Percentiles rank a stretch among this genome's conserved stretches.
phyloP scores from a whole-genome alignment of 2,329 filamentous ascomycete genomes.

The Geosmithia putterillii region DNA sequence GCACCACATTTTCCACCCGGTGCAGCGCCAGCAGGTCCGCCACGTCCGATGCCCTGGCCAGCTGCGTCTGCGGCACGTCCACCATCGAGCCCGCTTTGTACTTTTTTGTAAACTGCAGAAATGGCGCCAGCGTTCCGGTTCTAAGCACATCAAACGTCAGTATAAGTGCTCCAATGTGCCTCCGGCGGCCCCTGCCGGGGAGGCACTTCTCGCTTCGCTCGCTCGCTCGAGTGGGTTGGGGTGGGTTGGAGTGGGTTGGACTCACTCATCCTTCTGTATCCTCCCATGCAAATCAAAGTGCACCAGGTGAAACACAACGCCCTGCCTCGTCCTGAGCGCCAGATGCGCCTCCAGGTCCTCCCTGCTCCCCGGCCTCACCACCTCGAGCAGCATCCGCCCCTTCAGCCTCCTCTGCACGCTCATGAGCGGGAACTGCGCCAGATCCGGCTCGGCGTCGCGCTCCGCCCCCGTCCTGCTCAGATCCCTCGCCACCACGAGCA shows the following conservation, averaged over 20 bases:
- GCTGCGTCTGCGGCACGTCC: constrained; percentile 10
- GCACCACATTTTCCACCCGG: constrained; percentile 13
- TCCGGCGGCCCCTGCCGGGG: too few species aligned
- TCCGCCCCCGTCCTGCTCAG: constrained; percentile 11
- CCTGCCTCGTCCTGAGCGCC: constrained; percentile 7
- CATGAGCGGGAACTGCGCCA: constrained; percentile 16
- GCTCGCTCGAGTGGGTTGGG: too few species aligned
- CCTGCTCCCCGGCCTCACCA: constrained; percentile 11
- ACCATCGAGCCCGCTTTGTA: constrained; percentile 6
- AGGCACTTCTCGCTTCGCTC: too few species aligned
- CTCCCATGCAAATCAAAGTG: constrained; percentile 16
- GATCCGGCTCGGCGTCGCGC: constrained; percentile 14
- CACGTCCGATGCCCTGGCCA: constrained; percentile 10
- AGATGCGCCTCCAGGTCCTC: constrained; percentile 12
- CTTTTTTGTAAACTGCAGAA: constrained; percentile 13
- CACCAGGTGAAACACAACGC: constrained; percentile 12
- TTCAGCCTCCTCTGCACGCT: constrained; percentile 13
- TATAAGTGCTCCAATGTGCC: background rate
- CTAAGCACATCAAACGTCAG: constrained; percentile 5
- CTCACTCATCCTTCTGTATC: constrained; percentile 12
- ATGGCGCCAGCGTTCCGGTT: constrained; percentile 9
- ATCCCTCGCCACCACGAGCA: constrained; percentile 14
- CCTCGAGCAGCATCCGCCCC: constrained; percentile 11
- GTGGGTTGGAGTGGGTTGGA: background rate
- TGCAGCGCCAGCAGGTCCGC: constrained; percentile 10